A percentile compares a stretch with the other conserved stretches of the same genome.
Conservation (phyloP, 306 rosid species). For the Castanea sativa region DNA sequence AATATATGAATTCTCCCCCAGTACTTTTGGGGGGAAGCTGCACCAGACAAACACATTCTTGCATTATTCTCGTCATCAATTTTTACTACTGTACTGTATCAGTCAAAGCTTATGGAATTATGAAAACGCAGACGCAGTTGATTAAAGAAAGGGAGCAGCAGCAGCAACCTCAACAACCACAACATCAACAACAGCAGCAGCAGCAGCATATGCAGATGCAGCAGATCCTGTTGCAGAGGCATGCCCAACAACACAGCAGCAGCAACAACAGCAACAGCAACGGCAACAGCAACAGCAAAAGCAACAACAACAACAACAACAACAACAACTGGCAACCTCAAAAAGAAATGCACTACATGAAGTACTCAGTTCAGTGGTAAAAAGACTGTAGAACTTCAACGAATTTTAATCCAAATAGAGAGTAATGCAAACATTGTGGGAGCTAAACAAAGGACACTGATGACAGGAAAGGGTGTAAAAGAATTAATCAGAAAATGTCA, state of each 20-base stretch:
- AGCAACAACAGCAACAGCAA: constrained; percentile 43
- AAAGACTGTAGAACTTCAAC: too few species aligned
- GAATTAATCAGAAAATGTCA: too few species aligned
- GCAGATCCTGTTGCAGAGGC: constrained; percentile 63
- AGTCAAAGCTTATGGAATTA: constrained; percentile 32
- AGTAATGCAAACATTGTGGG: too few species aligned
- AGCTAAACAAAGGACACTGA: too few species aligned
- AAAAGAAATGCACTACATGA: too few species aligned
- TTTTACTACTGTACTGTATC: neutral
- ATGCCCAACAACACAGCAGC: constrained; percentile 75
- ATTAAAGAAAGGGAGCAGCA: constrained; percentile 72
- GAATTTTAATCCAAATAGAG: too few species aligned
- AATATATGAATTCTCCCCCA: neutral
- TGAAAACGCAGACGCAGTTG: constrained; percentile 67
- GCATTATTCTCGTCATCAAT: neutral
- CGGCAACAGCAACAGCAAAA: constrained; percentile 63
- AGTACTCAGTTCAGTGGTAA: too few species aligned
- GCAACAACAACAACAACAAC: constrained; percentile 48
- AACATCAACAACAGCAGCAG: constrained; percentile 46
- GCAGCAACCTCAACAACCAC: neutral
- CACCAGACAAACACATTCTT: neutral
- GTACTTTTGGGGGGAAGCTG: neutral
- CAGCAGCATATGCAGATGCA: constrained; percentile 83
- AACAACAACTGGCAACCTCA: constrained; percentile 21
- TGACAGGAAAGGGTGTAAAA: too few species aligned